These are phyloP conservation scores for Nepenthes alata DNA, from an alignment of 179 eudicot genomes.

Conservation along the genomic window DNA sequence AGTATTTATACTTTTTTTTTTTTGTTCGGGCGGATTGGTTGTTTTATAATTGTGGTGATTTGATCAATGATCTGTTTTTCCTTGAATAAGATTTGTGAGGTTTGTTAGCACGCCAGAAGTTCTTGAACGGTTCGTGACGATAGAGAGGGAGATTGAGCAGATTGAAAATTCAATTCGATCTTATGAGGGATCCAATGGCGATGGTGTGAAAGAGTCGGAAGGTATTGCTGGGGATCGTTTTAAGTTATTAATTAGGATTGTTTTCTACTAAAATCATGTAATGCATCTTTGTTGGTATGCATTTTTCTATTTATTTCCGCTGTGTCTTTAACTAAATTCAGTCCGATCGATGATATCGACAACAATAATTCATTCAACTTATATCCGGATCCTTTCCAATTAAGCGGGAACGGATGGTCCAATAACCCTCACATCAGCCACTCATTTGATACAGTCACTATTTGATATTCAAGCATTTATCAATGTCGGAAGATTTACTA, in stretches of 20 bases:
- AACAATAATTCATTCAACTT: no score
- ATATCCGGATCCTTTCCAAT: no score
- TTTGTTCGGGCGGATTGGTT: background rate
- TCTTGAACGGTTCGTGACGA: slow-evolving; percentile 60
- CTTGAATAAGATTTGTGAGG: slow-evolving; percentile 56
- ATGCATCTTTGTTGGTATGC: no score
- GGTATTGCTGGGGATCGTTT: slow-evolving; percentile 14
- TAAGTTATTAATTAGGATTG: background rate
- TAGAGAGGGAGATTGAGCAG: slow-evolving; percentile 64
- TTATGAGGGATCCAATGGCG: slow-evolving; percentile 24
- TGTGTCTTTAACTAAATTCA: slow-evolving; percentile 5
- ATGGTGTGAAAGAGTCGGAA: slow-evolving; percentile 17
- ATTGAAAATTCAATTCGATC: slow-evolving; percentile 55
- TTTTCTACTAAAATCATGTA: no score
- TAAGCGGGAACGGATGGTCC: no score
- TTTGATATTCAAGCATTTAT: background rate
- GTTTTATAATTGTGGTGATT: background rate
- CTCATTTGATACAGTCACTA: no score
- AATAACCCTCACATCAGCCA: no score
- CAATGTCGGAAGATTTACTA: slow-evolving; percentile 2
- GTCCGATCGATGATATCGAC: background rate
- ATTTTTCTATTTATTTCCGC: background rate
- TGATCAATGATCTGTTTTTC: background rate
- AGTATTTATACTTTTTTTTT: background rate
- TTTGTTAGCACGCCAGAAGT: slow-evolving; percentile 76